Conservation (phyloP, 2,329 filamentous ascomycete genomes). For the Alternaria panax region DNA sequence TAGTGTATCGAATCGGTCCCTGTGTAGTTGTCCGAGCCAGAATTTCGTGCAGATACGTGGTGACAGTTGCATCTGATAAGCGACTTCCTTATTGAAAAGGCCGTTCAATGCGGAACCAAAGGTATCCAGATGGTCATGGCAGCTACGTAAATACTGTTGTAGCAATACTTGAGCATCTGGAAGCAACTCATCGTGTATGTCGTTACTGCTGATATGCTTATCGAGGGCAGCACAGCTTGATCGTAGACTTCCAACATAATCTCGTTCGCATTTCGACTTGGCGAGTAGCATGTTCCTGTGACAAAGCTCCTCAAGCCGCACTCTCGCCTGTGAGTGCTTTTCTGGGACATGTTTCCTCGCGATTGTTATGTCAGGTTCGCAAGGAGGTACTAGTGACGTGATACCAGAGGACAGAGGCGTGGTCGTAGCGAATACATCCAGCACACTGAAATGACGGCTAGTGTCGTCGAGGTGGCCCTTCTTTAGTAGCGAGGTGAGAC, state of each 20-base stretch:
- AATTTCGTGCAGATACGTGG: slow-evolving; percentile 34
- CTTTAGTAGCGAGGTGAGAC: not conserved
- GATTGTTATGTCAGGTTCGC: slow-evolving; percentile 8
- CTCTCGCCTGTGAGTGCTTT: not conserved
- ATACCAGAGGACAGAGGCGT: not conserved
- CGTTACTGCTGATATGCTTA: not conserved
- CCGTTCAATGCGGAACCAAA: slow-evolving; percentile 11
- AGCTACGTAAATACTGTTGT: slow-evolving; percentile 17
- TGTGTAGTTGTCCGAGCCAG: slow-evolving; percentile 35
- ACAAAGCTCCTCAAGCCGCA: slow-evolving; percentile 24
- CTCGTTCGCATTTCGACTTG: slow-evolving; percentile 25
- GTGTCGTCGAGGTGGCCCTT: not conserved
- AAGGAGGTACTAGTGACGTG: not conserved
- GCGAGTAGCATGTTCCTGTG: slow-evolving; percentile 7
- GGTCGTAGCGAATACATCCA: slow-evolving; percentile 11
- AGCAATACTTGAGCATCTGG: slow-evolving; percentile 7
- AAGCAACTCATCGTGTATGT: not conserved
- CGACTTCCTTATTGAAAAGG: slow-evolving; percentile 5
- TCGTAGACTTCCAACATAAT: slow-evolving; percentile 29
- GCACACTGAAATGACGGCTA: slow-evolving; percentile 4
- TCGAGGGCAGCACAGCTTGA: slow-evolving; percentile 28
- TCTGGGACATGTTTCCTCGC: not conserved
- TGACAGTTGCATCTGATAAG: slow-evolving; percentile 12
- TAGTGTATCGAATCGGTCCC: slow-evolving; percentile 22
- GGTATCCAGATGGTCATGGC: slow-evolving; percentile 16